Evolutionary conservation across 129 eudicot genomes (phyloP).

Genomic region (Kitagawia praeruptora): DNA sequence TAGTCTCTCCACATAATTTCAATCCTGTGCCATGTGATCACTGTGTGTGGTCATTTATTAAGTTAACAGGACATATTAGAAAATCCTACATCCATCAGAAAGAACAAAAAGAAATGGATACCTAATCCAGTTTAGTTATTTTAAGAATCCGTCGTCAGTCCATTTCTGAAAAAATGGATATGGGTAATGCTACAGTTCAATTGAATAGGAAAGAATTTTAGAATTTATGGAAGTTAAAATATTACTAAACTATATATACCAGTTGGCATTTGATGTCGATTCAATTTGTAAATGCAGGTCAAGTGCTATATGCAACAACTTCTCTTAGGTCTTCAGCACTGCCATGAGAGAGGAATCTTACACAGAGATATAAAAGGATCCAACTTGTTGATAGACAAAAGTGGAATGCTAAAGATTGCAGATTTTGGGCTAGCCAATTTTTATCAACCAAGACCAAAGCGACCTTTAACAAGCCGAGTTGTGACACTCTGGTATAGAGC

Average conservation of each 20-base stretch:
- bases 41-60: neutral
- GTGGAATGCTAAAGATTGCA: conserved; percentile 66
- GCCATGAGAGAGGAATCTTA: conserved; percentile 72
- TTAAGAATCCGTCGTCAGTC: neutral
- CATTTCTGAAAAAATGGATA: too few species aligned
- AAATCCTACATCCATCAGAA: neutral
- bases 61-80: neutral
- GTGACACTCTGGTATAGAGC: conserved; percentile 87
- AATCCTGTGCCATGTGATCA: neutral
- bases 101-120: neutral
- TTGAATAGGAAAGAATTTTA: neutral
- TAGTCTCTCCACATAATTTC: neutral
- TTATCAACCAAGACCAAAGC: conserved; percentile 36
- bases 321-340: conserved; percentile 67
- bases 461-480: conserved; percentile 60
- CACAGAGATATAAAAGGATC: conserved; percentile 83
- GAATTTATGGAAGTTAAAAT: neutral
- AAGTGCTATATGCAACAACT: conserved; percentile 82
- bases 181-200: neutral
- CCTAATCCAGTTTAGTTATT: neutral
- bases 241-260: neutral
- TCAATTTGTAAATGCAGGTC: conserved; percentile 30
- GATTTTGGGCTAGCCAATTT: conserved; percentile 81
- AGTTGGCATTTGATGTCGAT: neutral
- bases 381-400: conserved; percentile 58